Base-by-base conservation (phyloP, 345 rosid species). In the Noccaea bulbosa region DNA sequence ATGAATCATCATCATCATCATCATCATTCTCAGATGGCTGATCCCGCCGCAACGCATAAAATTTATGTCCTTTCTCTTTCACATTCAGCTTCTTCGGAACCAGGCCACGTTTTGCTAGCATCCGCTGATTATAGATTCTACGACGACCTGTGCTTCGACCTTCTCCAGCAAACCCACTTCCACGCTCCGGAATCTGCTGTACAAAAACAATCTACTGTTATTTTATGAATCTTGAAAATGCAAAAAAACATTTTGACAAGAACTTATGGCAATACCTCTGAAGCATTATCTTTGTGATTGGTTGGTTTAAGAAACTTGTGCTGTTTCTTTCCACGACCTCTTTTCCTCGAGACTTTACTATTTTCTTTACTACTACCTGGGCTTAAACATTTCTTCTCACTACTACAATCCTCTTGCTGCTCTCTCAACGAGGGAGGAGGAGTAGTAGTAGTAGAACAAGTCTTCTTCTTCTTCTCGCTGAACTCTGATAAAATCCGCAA, bases 401-500 rank as follows among this genome's bases (percentile, higher is more conserved):
- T 40, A 56, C 41, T 12, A 20, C 45, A 53, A 46, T 46, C 22
- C 8, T 70, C 61, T 0, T 43, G 34, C 53, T 56, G 71, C 33
- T 63, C 75, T 48, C 55, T 76, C 3, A 2, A 39, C 32, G 3
- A 2, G 30, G 14, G 20, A 44, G 74, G 37, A 16, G 53, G 11
- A 62, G 80, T 39, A 44, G 74, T 45, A 16, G 53, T 16, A 62
- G 80, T 39, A 44, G 44, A 27, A 27, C 0, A 27, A 27, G 30
- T 27, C 30, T 27, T 75, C 47, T 49, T 53, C 47, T 82, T 53
- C 47, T 82, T 69, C 52, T 69, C 68, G 12, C 72, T 27, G 54
- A 76, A 77, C 84, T 85, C 87, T 1, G 96, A 86, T 81, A 94
- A 81, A 73, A 91, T 89, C 74, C 97, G 77, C 54, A 94, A 56